phyloP scores from a whole-genome alignment of 1,284 basidiomycete genomes.

The Ustilago sp. region DNA sequence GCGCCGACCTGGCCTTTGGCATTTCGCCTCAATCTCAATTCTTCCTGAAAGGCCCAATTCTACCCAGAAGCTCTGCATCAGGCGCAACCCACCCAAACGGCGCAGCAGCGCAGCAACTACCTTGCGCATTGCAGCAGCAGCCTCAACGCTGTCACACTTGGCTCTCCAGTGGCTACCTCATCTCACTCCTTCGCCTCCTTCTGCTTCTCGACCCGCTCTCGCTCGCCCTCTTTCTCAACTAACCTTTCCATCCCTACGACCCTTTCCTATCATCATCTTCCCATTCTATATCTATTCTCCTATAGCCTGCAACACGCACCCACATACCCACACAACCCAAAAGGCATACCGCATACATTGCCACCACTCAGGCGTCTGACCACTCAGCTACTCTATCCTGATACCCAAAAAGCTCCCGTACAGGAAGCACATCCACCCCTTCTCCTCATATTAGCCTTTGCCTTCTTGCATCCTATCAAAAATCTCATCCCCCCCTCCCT shows the following conservation, averaged over 20 bases:
- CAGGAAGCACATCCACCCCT: constrained; percentile 28
- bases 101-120: constrained; percentile 3
- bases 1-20: background rate
- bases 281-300: constrained; percentile 2
- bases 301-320: constrained; percentile 6
- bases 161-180: constrained; percentile 3
- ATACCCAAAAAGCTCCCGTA: constrained; percentile 44
- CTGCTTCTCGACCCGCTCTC: background rate
- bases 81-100: background rate
- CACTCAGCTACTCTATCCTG: constrained; percentile 16
- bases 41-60: constrained; percentile 1
- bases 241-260: background rate
- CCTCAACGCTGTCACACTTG: background rate
- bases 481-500: background rate
- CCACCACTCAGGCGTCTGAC: constrained; percentile 21
- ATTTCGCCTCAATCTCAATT: background rate
- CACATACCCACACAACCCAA: constrained; percentile 16
- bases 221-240: background rate
- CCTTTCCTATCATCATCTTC: constrained; percentile 1
- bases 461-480: background rate
- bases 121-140: background rate
- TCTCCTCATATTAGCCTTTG: constrained; percentile 22
- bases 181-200: constrained; percentile 1
- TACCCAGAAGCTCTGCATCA: background rate
- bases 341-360: constrained; percentile 28